A percentile compares a stretch with the other conserved stretches of the same genome.
Conservation (phyloP, 768 basidiomycete species). For the Tylopilus vinaceipallidus region DNA sequence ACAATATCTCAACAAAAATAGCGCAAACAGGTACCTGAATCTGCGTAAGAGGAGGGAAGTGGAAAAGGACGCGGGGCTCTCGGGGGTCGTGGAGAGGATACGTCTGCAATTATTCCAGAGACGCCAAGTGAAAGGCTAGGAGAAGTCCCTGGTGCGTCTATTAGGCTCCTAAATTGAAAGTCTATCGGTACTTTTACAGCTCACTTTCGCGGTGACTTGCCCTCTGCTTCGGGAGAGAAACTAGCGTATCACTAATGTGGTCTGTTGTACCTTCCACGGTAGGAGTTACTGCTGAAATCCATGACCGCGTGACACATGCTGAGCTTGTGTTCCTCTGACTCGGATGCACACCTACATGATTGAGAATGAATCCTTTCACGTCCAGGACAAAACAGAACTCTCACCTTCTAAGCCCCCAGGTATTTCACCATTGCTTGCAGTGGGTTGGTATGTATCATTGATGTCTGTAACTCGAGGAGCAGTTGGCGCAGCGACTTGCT, state of each 20-base stretch:
- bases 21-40: conserved; percentile 6
- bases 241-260: not conserved
- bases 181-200: not conserved
- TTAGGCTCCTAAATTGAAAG: not conserved
- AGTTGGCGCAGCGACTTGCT: conserved; percentile 19
- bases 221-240: not conserved
- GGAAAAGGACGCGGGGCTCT: conserved; percentile 5
- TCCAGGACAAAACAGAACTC: not conserved
- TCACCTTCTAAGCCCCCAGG: conserved; percentile 6
- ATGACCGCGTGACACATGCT: not conserved
- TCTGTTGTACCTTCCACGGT: not conserved
- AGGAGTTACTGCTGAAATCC: not conserved
- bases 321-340: not conserved
- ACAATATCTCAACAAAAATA: not conserved
- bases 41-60: conserved; percentile 17
- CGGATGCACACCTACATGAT: conserved; percentile 3
- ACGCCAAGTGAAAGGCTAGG: conserved; percentile 8
- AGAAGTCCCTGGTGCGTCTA: conserved; percentile 6
- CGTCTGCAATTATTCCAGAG: not conserved
- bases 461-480: not conserved
- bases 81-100: conserved; percentile 1
- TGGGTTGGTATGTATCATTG: not conserved
- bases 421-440: not conserved
- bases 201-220: conserved; percentile 10
- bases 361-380: not conserved